Base-by-base conservation (phyloP, 179 eudicot species). In the Spergularia azorica region DNA sequence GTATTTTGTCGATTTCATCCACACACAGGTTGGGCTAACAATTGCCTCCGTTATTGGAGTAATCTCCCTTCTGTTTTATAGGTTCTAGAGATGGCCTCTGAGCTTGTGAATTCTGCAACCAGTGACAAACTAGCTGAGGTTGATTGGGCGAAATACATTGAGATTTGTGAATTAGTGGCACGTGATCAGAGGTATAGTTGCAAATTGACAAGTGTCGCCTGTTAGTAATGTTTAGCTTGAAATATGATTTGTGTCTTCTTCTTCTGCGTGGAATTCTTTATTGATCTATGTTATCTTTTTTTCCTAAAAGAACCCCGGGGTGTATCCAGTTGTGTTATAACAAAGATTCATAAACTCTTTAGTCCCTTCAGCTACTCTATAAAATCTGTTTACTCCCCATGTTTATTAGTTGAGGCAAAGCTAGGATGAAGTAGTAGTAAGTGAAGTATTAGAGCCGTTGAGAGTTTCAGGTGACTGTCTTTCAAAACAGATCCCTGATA, bases 61-160 rank as follows among this genome's bases (percentile, higher is more conserved):
- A 63, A 32, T 57, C 51, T 50, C n/a, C 39, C 59, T 14, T 66
- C 43, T 14, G 48, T 71, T 79, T 75, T 71, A 59, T 77, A 79
- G 82, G 57, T 54, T 54, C 58, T 75, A 56, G 39, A 52, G 57
- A 83, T 83, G 87, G 87, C 83, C 13, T 72, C 87, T 4, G 97
- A 88, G 66, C 92, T 93, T 79, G 96, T 93, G 65, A 86, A 73
- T 81, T 71, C 89, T 74, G 97, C 97, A 6, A 95, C 97, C 60
- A 87, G 89, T 84, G 97, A 95, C 72, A 93, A 93, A 75, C 87
- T 95, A 48, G 52, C 90, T 71, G 98, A 91, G 81, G 81, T 88
- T 83, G 95, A 95, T 75, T 95, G 97, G 97, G 85, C 90, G 26
- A 91, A 89, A 73, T 88, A 86, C 87, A 93, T 93, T 62, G 93